These are phyloP conservation scores for Lathyrus tuberosus DNA, from an alignment of 306 rosid species.

Conservation along the genomic window DNA sequence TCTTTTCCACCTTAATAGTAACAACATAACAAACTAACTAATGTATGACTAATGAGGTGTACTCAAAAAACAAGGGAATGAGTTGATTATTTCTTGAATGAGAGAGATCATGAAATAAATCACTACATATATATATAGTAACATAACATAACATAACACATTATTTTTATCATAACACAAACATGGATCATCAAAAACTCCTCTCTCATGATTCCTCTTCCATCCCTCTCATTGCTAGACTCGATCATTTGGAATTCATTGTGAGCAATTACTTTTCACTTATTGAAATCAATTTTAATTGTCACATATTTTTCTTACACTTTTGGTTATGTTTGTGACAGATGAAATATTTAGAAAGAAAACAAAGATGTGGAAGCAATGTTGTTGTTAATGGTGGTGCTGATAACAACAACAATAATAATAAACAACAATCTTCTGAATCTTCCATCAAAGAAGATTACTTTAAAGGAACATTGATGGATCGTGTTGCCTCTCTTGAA, in stretches of 20 bases:
- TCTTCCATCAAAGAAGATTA: conserved; percentile 51
- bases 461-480: conserved; percentile 70
- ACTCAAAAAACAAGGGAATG: conserved; percentile 40
- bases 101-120: not conserved
- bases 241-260: conserved; percentile 72
- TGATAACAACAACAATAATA: too few species aligned
- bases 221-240: conserved; percentile 66
- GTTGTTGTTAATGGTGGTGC: conserved; percentile 33
- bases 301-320: not conserved
- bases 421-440: conserved; percentile 44
- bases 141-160: not conserved
- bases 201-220: conserved; percentile 50
- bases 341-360: conserved; percentile 77
- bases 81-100: not conserved
- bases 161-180: conserved; percentile 3
- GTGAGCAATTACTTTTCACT: conserved; percentile 38
- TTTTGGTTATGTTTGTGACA: conserved; percentile 33
- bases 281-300: not conserved
- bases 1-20: conserved; percentile 31
- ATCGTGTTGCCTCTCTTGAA: conserved; percentile 75
- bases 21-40: conserved; percentile 50
- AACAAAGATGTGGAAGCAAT: conserved; percentile 44
- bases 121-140: conserved; percentile 22
- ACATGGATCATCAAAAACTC: conserved; percentile 48
- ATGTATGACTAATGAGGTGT: conserved; percentile 40